A percentile compares a stretch with the other conserved stretches of the same genome.
These are phyloP conservation scores for Aspergillus avenaceus DNA, from an alignment of 495 filamentous ascomycete species.

Conservation along the genomic window DNA sequence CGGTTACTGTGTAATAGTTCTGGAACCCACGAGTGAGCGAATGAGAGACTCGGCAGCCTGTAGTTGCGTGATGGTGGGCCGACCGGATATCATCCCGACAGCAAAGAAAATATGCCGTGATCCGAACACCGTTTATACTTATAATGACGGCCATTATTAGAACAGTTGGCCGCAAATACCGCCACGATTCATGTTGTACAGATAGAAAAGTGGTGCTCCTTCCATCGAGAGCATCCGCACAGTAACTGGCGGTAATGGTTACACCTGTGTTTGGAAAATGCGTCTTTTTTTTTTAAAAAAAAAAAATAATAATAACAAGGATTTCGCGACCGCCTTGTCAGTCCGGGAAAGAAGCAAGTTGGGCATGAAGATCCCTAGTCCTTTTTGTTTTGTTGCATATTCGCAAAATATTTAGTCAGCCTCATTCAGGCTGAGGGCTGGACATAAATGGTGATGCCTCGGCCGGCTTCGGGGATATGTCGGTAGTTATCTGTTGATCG, in stretches of 20 bases:
- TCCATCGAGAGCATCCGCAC: neutral
- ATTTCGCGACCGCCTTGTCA: too few species aligned
- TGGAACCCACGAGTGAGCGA: neutral
- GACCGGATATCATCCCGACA: neutral
- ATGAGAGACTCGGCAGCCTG: neutral
- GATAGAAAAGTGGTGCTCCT: neutral
- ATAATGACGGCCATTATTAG: neutral
- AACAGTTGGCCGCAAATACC: neutral
- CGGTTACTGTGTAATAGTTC: neutral
- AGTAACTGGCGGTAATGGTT: neutral
- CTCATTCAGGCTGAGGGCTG: neutral
- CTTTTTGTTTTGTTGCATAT: neutral
- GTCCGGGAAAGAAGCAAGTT: neutral
- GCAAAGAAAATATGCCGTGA: neutral
- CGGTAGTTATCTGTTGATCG: neutral
- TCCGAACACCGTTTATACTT: neutral
- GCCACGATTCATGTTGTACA: neutral
- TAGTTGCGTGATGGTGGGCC: conserved; percentile 1
- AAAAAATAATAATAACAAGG: too few species aligned
- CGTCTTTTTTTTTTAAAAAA: too few species aligned
- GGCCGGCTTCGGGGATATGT: neutral
- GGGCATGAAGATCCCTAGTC: neutral
- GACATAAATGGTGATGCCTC: neutral
- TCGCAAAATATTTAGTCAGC: neutral
- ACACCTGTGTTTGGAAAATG: too few species aligned